Conservation (phyloP, 352 stramenopile species). For the Phytophthora sp. region DNA sequence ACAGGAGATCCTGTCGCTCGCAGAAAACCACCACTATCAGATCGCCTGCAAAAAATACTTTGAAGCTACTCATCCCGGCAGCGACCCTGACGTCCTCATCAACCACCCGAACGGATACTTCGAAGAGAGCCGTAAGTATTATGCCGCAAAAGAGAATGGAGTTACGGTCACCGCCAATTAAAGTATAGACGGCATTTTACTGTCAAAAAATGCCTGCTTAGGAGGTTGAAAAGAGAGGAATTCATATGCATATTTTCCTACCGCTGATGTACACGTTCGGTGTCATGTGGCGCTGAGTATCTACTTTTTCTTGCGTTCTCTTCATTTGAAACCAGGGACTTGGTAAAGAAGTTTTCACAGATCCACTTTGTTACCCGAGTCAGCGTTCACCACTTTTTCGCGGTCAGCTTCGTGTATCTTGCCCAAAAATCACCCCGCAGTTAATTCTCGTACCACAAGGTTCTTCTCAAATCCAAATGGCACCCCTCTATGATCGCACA, state of each 20-base stretch:
- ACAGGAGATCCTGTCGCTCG: conserved; percentile 92
- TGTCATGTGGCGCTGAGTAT: conserved; percentile 5
- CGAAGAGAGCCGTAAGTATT: conserved; percentile 94
- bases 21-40: conserved; percentile 95
- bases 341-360: conserved; percentile 1
- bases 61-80: conserved; percentile 92
- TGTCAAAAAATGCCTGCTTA: background rate
- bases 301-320: background rate
- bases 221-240: conserved; percentile 7
- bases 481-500: conserved; percentile 91
- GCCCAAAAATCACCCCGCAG: background rate
- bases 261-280: conserved; percentile 30
- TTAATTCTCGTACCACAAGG: conserved; percentile 45
- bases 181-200: conserved; percentile 9
- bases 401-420: background rate
- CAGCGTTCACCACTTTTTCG: conserved; percentile 40
- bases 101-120: conserved; percentile 99
- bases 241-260: conserved; percentile 24
- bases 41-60: conserved; percentile 99
- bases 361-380: conserved; percentile 4
- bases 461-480: conserved; percentile 77
- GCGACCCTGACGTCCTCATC: conserved; percentile 91
- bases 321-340: conserved; percentile 12
- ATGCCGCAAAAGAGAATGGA: conserved; percentile 82
- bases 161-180: conserved; percentile 54